Conservation (phyloP, 148 eudicot genomes). For the Vaccinium corymbosum region DNA sequence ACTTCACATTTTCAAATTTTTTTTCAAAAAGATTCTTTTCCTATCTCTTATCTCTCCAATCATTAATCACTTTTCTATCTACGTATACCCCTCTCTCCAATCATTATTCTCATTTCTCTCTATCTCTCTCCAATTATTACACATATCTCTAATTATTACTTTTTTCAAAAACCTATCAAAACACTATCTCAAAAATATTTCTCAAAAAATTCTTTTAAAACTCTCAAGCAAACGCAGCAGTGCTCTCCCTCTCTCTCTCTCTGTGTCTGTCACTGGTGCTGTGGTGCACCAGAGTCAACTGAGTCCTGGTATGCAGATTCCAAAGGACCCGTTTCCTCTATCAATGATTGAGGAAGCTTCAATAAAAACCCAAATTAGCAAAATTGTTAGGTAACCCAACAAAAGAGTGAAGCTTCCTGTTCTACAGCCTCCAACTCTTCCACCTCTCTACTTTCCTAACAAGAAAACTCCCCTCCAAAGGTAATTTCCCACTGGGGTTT, state of each 20-base stretch:
- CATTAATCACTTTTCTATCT: too few species aligned
- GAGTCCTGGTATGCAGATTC: not conserved
- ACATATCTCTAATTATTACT: too few species aligned
- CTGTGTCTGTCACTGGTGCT: not conserved
- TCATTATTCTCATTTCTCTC: too few species aligned
- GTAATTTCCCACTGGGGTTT: not conserved
- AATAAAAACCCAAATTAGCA: not conserved
- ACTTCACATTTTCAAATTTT: too few species aligned
- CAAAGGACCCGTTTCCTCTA: not conserved
- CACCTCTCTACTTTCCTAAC: not conserved
- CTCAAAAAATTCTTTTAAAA: too few species aligned
- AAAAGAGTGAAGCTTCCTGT: not conserved
- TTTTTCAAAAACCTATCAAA: too few species aligned
- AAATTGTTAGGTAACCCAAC: not conserved
- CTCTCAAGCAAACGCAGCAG: too few species aligned
- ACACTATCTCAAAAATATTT: too few species aligned
- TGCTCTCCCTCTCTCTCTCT: not conserved
- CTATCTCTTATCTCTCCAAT: too few species aligned
- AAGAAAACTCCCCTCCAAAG: not conserved
- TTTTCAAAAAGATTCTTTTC: too few species aligned
- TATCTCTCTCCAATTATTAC: too few species aligned
- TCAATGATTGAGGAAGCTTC: not conserved
- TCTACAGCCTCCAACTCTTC: not conserved
- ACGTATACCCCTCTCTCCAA: too few species aligned
- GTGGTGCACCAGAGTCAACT: not conserved